Conservation (phyloP, 352 stramenopile genomes). For the Elongisporangium undulatum region DNA sequence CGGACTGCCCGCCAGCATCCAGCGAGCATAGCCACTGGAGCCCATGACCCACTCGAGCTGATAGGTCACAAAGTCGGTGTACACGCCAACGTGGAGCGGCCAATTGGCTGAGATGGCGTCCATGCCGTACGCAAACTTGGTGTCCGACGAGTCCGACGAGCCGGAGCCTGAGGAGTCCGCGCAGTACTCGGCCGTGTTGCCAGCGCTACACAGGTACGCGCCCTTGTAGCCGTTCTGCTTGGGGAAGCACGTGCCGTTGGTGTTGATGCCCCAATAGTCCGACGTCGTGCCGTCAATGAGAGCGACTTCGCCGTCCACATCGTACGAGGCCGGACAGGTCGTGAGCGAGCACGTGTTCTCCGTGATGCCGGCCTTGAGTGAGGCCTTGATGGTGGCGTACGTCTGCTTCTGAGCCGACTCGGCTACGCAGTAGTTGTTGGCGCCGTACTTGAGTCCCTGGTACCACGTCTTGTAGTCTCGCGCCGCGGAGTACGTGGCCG, state of each 20-base stretch:
- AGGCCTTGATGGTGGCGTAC: conserved; percentile 32
- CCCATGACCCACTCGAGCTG: conserved; percentile 71
- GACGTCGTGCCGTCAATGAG: conserved; percentile 24
- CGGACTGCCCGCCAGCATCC: conserved; percentile 78
- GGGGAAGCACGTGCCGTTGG: conserved; percentile 58
- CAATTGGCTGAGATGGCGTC: conserved; percentile 93
- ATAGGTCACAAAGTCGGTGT: conserved; percentile 74
- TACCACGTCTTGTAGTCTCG: conserved; percentile 69
- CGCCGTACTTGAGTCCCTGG: conserved; percentile 46
- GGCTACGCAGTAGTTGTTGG: conserved; percentile 50
- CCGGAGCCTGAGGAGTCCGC: conserved; percentile 6
- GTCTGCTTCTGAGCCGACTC: conserved; percentile 19
- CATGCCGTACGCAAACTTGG: conserved; percentile 77
- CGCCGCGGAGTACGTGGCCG: conserved; percentile 25
- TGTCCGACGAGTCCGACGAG: conserved; percentile 13
- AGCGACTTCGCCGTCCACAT: conserved; percentile 42
- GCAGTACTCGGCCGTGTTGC: conserved; percentile 33
- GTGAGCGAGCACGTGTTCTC: conserved; percentile 38
- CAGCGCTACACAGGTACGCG: conserved; percentile 40
- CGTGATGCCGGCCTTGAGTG: conserved; percentile 35
- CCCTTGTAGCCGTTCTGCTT: conserved; percentile 53
- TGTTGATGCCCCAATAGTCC: conserved; percentile 55
- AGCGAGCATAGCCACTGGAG: conserved; percentile 49
- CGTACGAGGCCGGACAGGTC: conserved; percentile 46
- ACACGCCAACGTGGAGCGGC: conserved; percentile 72